Base-by-base conservation (phyloP, 2,329 filamentous ascomycete genomes). In the Aspergillus fijiensis region DNA sequence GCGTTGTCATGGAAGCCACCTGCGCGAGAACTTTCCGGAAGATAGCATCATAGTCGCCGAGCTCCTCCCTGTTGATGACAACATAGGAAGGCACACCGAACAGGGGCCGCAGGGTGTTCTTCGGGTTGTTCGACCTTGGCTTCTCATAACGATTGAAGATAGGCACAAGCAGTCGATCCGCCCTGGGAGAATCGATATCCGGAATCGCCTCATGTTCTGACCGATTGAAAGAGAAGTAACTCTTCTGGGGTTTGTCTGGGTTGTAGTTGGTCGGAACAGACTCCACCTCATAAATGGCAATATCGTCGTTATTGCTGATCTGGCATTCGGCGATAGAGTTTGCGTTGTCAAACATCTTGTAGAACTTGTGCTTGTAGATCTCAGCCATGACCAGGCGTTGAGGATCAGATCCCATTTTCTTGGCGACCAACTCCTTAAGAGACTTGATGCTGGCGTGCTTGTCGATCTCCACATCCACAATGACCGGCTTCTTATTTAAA, bases 301-400 rank as follows among this genome's bases (percentile, higher is more conserved):
- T 80, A 58, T 89, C 85, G 60, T 90, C 89, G 23, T 77, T 80
- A 0, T 71, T 64, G 25, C 80, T 75, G 57, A 97, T 93, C 54
- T 79, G 79, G 51, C 88, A 86, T 58, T 96, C 92, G 0, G 87
- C 87, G 10, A 93, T 87, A 7, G 81, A 79, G 31, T 83, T 82
- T 7, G 78, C 79, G 68, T 97, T 90, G 25, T 91, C 85, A 65
- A 95, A 92, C 53, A 91, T 84, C 71, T 92, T 94, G 81, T 93
- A 98, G 75, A 97, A 93, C 67, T 89, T 92, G 66, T 87, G 82
- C 67, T 87, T 89, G 73, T 91, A 96, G 54, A 96, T 87, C 70
- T 99, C 95, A 1, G 87, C 88, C 14, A 88, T 87, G 71, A 96
- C 87, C n/a, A 97, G 87, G 83, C 53, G 81, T 72, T 58, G 78